Base-by-base conservation (phyloP, 352 stramenopile species). In the Blastocystis hominis region DNA sequence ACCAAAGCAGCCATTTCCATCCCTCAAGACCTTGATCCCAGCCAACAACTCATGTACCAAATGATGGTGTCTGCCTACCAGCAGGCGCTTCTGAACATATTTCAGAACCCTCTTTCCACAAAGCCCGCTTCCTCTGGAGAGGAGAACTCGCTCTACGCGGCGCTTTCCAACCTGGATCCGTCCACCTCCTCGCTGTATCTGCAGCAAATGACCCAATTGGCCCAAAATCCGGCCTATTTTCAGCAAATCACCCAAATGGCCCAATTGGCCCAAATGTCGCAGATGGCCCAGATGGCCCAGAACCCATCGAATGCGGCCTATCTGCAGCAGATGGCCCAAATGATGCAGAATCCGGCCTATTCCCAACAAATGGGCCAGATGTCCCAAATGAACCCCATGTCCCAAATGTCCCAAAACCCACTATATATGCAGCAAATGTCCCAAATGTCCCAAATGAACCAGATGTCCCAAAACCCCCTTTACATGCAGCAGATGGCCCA, bases 241-340 rank as follows among this genome's bases (percentile, higher is more conserved):
- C 72, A 84, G n/a, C 59, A 66, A 53, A 84, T 84, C 47, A 53
- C 59, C 56, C 72, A 84, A 54, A 66, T 84, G 47, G 68, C 68
- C 47, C 72, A 84, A 30, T n/a, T 59, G 50, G 36, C 66, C 5
- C 9, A 40, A 7, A 59, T 77, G 66, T 59, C 55, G 66, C 66
- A 77, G 40, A 77, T 56, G 17, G n/a, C 50, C 20, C 55, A 40
- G 13, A 77, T 77, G 40, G 6, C 38, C 6, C 38, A 53, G 24
- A 30, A 30, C 24, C 24, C 24, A 30, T 30, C 24, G 24, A 78
- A 78, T 38, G 24, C 59, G 17, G 59, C 59, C 53, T 78, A 78
- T 46, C 30, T 46, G 53, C 68, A 78, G 36, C 59, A 62, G 38
- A 77, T 36, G 44, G 20, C 72, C 34, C 36, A 24, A 10, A 64